phyloP scores from a whole-genome alignment of 106 monocot genomes.

The Allium cepa region DNA sequence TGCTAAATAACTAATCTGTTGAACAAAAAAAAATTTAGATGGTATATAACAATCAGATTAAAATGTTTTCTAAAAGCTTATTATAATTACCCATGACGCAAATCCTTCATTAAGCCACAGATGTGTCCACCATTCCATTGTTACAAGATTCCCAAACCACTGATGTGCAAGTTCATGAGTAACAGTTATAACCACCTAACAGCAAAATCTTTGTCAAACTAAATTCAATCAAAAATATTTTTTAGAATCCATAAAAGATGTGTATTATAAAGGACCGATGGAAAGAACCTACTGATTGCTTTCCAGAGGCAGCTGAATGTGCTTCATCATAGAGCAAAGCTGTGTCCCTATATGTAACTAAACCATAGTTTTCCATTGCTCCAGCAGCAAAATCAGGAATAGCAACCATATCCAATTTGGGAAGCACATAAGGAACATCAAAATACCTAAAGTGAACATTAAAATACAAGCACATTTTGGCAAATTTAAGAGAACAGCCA shows the following conservation, averaged over 20 bases:
- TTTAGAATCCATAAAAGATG: not conserved
- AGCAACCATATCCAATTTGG: conserved; percentile 96
- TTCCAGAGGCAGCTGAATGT: conserved; percentile 67
- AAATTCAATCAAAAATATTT: no score
- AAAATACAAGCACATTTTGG: not conserved
- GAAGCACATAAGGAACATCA: conserved; percentile 66
- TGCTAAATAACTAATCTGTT: conserved; percentile 85
- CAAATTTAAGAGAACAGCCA: not conserved
- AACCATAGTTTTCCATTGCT: conserved; percentile 98
- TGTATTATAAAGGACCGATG: not conserved
- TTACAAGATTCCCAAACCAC: conserved; percentile 99
- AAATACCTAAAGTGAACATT: conserved; percentile 49
- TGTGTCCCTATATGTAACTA: conserved; percentile 86
- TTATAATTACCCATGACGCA: conserved; percentile 79
- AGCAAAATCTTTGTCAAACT: not conserved
- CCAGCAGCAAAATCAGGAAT: conserved; percentile 98
- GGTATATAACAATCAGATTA: not conserved
- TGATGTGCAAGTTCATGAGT: conserved; percentile 97
- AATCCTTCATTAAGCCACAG: conserved; percentile 99
- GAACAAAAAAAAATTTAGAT: not conserved
- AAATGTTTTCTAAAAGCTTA: not conserved
- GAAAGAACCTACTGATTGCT: conserved; percentile 49
- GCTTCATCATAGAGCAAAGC: conserved; percentile 73
- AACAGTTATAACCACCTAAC: conserved; percentile 81
- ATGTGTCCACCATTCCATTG: conserved; percentile 99